Evolutionary conservation across 345 rosid genomes (phyloP).

Genomic region (Eucalyptus regnans): DNA sequence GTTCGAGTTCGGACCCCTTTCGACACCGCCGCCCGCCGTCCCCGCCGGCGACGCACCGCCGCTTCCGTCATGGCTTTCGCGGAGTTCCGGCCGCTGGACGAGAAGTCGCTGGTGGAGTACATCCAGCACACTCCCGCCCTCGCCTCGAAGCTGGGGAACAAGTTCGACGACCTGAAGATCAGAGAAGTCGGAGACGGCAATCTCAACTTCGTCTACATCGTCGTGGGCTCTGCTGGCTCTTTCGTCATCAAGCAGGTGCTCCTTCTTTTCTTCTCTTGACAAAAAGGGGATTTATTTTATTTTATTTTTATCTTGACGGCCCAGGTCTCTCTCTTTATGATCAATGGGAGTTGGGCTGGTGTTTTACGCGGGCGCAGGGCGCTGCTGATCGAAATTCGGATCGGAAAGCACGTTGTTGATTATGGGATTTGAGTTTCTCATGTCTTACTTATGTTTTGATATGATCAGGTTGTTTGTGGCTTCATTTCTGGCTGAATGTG

Average conservation of each 20-base stretch:
- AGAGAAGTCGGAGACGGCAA: conserved; percentile 98
- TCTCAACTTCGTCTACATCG: conserved; percentile 82
- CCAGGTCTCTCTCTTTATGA: background rate
- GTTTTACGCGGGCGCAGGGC: background rate
- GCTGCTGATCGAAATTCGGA: background rate
- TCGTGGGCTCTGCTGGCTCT: conserved; percentile 50
- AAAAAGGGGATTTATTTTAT: background rate
- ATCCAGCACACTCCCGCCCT: conserved; percentile 63
- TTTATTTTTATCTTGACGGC: background rate
- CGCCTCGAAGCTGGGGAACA: conserved; percentile 47
- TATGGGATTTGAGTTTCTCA: background rate
- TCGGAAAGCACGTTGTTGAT: background rate
- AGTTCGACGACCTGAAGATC: conserved; percentile 46
- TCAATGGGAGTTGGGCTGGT: background rate
- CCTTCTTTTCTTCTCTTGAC: background rate
- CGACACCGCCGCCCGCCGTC: background rate
- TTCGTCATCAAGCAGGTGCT: conserved; percentile 81
- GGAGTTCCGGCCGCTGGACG: conserved; percentile 65
- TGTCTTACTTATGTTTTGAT: background rate
- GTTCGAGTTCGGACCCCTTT: background rate
- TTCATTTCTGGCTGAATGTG: background rate
- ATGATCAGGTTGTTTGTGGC: background rate
- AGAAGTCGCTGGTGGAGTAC: conserved; percentile 66
- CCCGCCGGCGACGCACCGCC: background rate
- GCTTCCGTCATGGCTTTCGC: conserved; percentile 30